Evolutionary conservation across 805 yeast genomes (phyloP).

Genomic region (Suhomyces pyralidae): DNA sequence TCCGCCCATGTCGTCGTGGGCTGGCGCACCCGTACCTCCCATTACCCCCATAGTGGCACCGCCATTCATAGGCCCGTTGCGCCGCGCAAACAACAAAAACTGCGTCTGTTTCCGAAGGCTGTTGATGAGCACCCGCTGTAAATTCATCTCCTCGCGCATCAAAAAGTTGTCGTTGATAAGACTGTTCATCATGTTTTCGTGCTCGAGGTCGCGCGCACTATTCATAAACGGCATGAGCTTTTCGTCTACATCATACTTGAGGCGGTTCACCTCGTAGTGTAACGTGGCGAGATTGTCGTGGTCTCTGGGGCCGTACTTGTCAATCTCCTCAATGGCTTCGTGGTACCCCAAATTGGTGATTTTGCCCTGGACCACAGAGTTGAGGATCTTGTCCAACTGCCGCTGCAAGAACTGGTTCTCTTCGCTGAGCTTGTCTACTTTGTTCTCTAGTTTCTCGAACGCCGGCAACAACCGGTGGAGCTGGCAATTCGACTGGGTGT

Average conservation of each 20-base stretch:
- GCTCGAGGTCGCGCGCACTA: conserved; percentile 21
- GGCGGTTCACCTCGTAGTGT: conserved; percentile 42
- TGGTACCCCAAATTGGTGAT: conserved; percentile 49
- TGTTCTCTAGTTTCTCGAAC: conserved; percentile 18
- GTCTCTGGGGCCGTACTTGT: conserved; percentile 18
- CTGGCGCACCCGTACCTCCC: background rate
- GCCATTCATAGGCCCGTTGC: conserved; percentile 15
- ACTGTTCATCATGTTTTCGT: conserved; percentile 22
- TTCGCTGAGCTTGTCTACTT: conserved; percentile 22
- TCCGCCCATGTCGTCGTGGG: conserved; percentile 12
- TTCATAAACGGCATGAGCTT: conserved; percentile 34
- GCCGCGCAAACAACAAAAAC: conserved; percentile 43
- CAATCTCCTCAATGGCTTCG: conserved; percentile 46
- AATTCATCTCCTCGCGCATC: conserved; percentile 46
- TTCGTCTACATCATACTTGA: conserved; percentile 42
- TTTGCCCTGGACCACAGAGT: conserved; percentile 48
- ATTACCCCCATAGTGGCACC: conserved; percentile 5
- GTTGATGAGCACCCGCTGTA: conserved; percentile 43
- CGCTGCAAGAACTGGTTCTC: conserved; percentile 42
- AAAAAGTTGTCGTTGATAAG: conserved; percentile 36
- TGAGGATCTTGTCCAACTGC: conserved; percentile 45
- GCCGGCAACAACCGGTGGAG: conserved; percentile 29
- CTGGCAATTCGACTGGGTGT: conserved; percentile 29
- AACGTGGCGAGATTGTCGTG: conserved; percentile 31
- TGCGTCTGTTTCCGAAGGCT: conserved; percentile 52